phyloP scores from a whole-genome alignment of 1,284 basidiomycete species.

The Abortiporus biennis region DNA sequence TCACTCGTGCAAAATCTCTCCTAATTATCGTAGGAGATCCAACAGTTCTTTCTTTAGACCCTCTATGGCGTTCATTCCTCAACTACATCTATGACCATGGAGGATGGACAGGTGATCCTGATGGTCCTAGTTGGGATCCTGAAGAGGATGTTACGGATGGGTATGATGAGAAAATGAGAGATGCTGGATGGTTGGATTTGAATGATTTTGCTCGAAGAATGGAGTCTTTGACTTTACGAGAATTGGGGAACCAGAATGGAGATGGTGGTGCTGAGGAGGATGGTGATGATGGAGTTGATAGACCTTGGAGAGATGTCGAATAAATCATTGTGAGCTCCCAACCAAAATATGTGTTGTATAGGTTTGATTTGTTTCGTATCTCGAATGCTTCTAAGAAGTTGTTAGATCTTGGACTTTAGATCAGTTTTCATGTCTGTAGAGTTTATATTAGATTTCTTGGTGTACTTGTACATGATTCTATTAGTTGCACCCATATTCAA shows the following conservation, averaged over 20 bases:
- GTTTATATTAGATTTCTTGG: too few relatives aligned
- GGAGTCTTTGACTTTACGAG: conserved; percentile 35
- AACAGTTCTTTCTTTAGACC: conserved; percentile 41
- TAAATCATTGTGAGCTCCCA: too few relatives aligned
- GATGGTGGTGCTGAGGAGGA: conserved; percentile 33
- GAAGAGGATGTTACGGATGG: conserved; percentile 21
- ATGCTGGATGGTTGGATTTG: conserved; percentile 38
- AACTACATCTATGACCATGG: conserved; percentile 39
- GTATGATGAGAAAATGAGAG: conserved; percentile 23
- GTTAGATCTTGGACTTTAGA: too few relatives aligned
- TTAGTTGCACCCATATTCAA: too few relatives aligned
- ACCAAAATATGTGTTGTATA: too few relatives aligned
- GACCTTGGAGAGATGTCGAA: conserved; percentile 43
- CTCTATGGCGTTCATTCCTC: conserved; percentile 46
- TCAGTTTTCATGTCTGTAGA: too few relatives aligned
- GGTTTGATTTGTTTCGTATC: too few relatives aligned
- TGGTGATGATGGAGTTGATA: conserved; percentile 40
- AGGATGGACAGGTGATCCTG: conserved; percentile 38
- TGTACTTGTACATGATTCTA: too few relatives aligned
- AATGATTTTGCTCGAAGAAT: conserved; percentile 43
- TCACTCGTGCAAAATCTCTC: conserved; percentile 51
- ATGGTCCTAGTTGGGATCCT: conserved; percentile 46
- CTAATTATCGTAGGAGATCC: conserved; percentile 55
- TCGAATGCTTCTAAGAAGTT: too few relatives aligned
- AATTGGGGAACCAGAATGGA: conserved; percentile 23